These are phyloP conservation scores for Psophocarpus tetragonolobus DNA, from an alignment of 306 rosid species.

Conservation along the genomic window DNA sequence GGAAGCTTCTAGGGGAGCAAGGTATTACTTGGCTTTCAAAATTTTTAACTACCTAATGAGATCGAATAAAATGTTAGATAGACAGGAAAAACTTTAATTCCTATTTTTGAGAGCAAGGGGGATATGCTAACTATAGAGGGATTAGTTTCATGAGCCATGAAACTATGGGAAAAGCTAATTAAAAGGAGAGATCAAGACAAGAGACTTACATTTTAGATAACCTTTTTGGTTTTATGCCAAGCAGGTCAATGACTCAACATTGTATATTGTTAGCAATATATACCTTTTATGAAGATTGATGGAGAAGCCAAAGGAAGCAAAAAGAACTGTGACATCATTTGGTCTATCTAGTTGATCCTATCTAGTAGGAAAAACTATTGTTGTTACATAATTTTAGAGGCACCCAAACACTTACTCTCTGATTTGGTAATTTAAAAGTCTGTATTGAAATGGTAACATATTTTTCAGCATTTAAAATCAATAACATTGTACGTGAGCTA, in stretches of 20 bases:
- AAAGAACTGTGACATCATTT: background rate
- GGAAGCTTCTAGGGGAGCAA: background rate
- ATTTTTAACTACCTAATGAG: background rate
- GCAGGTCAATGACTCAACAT: background rate
- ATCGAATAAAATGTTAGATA: background rate
- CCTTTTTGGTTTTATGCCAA: background rate
- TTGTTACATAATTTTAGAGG: background rate
- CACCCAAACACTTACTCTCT: background rate
- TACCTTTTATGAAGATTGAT: background rate
- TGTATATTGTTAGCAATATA: no score
- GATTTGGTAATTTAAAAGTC: slow-evolving; percentile 4
- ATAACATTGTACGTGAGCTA: background rate
- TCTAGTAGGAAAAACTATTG: background rate
- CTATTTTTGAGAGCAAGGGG: background rate
- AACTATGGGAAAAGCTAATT: background rate
- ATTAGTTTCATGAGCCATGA: background rate
- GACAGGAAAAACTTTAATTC: background rate
- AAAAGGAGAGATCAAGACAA: background rate
- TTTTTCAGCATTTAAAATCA: background rate
- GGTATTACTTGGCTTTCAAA: background rate
- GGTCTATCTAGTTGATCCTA: background rate
- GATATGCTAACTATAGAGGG: background rate
- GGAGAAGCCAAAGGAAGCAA: background rate
- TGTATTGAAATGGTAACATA: background rate
- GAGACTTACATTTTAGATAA: background rate